A percentile compares a stretch with the other conserved stretches of the same genome.
phyloP scores from a whole-genome alignment of 1,284 basidiomycete genomes.

The Naganishia albida region DNA sequence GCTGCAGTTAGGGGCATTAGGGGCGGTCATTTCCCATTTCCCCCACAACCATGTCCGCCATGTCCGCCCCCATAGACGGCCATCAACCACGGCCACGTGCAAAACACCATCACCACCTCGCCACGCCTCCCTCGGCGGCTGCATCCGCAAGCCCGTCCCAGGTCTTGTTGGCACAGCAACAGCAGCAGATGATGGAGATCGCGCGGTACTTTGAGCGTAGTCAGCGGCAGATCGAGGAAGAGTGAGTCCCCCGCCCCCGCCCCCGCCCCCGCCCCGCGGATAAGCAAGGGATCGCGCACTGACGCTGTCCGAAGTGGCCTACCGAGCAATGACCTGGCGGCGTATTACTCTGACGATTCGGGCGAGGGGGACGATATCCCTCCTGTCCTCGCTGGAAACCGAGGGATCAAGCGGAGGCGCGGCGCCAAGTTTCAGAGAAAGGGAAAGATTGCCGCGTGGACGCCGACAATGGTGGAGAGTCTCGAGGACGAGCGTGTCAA shows the following conservation, averaged over 20 bases:
- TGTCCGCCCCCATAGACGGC: neutral
- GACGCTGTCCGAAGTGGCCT: constrained; percentile 41
- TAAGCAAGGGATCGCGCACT: too few relatives aligned
- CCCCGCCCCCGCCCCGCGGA: neutral
- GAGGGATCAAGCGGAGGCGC: constrained; percentile 48
- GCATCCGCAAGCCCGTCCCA: constrained; percentile 10
- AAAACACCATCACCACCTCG: constrained; percentile 11
- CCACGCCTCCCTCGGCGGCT: neutral
- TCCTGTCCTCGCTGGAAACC: constrained; percentile 43
- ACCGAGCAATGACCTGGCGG: constrained; percentile 43
- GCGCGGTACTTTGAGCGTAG: constrained; percentile 20
- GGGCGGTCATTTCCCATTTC: too few relatives aligned
- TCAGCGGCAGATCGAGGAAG: constrained; percentile 40
- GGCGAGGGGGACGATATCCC: constrained; percentile 34
- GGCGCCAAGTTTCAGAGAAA: constrained; percentile 48
- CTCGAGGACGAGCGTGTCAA: constrained; percentile 39
- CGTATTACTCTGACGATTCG: constrained; percentile 42
- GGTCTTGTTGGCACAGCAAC: constrained; percentile 1
- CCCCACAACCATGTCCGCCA: neutral
- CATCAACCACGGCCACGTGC: constrained; percentile 1
- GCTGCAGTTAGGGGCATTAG: too few relatives aligned
- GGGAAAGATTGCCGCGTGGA: constrained; percentile 54
- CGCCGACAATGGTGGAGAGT: constrained; percentile 48
- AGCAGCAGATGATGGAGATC: constrained; percentile 24
- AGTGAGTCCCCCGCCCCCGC: constrained; percentile 42